Percentiles rank a stretch among this genome's conserved stretches.
phyloP scores from a whole-genome alignment of 257 asterid species.

The Nemophila menziesii region DNA sequence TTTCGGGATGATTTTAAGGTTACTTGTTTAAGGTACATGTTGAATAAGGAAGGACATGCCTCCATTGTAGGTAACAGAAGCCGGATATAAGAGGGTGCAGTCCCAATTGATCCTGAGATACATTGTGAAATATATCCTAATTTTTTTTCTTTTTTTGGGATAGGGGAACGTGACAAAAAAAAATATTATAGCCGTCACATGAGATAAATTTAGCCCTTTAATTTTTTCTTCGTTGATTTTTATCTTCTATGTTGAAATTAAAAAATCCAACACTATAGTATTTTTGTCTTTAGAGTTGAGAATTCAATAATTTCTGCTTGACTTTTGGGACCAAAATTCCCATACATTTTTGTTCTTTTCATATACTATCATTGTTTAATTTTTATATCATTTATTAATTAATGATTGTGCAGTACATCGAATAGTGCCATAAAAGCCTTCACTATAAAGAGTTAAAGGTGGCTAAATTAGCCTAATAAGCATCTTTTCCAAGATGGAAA shows the following conservation, averaged over 20 bases:
- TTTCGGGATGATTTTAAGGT: conserved; percentile 10
- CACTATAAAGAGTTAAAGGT: conserved; percentile 3
- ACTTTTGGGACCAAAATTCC: conserved; percentile 31
- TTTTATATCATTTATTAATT: neutral
- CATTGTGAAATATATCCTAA: no score
- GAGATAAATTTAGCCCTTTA: conserved; percentile 1
- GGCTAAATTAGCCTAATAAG: neutral
- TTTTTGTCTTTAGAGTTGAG: no score
- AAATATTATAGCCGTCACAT: neutral
- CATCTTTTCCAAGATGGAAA: neutral
- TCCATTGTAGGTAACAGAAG: conserved; percentile 37
- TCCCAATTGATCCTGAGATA: no score
- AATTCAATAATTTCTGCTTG: conserved; percentile 6
- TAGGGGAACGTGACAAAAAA: conserved; percentile 1
- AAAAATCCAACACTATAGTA: no score
- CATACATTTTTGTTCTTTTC: conserved; percentile 7
- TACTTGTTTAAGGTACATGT: conserved; percentile 58
- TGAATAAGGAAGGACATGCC: conserved; percentile 55
- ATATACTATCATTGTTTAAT: neutral
- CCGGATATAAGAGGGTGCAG: no score
- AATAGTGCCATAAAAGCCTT: conserved; percentile 5
- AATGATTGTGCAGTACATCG: conserved; percentile 5
- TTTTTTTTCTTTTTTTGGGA: no score
- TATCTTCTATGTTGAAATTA: no score
- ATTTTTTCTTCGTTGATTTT: no score